Percentiles rank a stretch among this genome's conserved stretches.
Conservation (phyloP, 2,329 filamentous ascomycete species). For the Cercospora sesami region DNA sequence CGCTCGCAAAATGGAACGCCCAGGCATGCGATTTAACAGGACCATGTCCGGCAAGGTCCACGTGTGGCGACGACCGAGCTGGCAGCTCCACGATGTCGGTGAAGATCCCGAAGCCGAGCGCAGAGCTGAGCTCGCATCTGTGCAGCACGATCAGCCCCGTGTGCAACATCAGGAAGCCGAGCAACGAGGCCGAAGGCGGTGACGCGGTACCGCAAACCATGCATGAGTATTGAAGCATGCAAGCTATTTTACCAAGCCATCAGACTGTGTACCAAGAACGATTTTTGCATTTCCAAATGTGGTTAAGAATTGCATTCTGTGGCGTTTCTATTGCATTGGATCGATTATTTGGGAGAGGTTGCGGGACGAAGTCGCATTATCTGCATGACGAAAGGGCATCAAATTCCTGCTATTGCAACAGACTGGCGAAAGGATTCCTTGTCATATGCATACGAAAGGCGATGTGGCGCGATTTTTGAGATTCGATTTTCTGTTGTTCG, state of each 20-base stretch:
- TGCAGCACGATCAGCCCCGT: slow-evolving; percentile 13
- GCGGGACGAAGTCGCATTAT: neutral
- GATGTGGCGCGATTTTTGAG: neutral
- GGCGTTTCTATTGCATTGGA: slow-evolving; percentile 12
- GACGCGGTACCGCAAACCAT: neutral
- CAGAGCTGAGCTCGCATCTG: slow-evolving; percentile 26
- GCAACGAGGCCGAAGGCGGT: slow-evolving; percentile 13
- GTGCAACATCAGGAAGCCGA: slow-evolving; percentile 5
- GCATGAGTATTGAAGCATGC: neutral
- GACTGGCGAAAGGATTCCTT: neutral
- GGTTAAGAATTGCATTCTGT: neutral
- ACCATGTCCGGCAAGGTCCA: slow-evolving; percentile 38
- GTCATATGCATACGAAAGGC: neutral
- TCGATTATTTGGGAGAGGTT: neutral
- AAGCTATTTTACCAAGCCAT: neutral
- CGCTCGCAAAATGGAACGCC: slow-evolving; percentile 30
- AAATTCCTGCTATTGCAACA: slow-evolving; percentile 2
- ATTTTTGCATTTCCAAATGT: neutral
- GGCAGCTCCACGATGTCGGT: slow-evolving; percentile 32
- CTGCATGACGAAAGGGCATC: neutral
- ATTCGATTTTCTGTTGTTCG: neutral
- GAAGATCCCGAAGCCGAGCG: slow-evolving; percentile 34
- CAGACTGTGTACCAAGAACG: slow-evolving; percentile 1
- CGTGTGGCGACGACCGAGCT: slow-evolving; percentile 35
- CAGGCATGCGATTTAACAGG: slow-evolving; percentile 33